A percentile compares a stretch with the other conserved stretches of the same genome.
phyloP scores from a whole-genome alignment of 2,329 filamentous ascomycete species.

The Akanthomyces dipterigenus region DNA sequence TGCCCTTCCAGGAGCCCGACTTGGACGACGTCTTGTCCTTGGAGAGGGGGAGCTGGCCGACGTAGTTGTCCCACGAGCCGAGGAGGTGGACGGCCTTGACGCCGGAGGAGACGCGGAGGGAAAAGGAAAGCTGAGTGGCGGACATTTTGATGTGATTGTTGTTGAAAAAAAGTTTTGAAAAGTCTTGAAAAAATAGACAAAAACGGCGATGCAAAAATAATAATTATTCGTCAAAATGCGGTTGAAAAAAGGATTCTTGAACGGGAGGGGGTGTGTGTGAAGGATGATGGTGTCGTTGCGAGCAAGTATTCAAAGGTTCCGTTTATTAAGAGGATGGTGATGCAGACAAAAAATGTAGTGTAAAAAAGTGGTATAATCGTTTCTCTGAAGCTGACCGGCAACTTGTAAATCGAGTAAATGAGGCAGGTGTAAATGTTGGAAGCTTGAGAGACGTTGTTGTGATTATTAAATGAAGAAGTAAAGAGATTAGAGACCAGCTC shows the following conservation, averaged over 20 bases:
- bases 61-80: conserved; percentile 97
- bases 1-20: conserved; percentile 88
- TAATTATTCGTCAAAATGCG: conserved; percentile 4
- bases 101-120: conserved; percentile 89
- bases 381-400: conserved; percentile 36
- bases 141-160: conserved; percentile 59
- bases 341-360: conserved; percentile 21
- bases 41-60: conserved; percentile 86
- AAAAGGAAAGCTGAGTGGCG: conserved; percentile 89
- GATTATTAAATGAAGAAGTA: conserved; percentile 24
- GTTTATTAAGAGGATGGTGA: conserved; percentile 33
- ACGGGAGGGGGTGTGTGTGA: conserved; percentile 7
- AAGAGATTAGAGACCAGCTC: conserved; percentile 49
- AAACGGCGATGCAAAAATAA: conserved; percentile 24
- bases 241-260: conserved; percentile 1
- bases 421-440: conserved; percentile 10
- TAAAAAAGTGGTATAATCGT: conserved; percentile 17
- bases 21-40: conserved; percentile 79
- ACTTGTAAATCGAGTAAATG: conserved; percentile 21
- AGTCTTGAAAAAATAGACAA: conserved; percentile 14
- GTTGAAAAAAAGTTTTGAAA: conserved; percentile 13
- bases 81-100: conserved; percentile 97
- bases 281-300: conserved; percentile 28
- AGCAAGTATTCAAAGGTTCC: conserved; percentile 49
- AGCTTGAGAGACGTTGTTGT: conserved; percentile 24